These are phyloP conservation scores for Parsonsia alboflavescens DNA, from an alignment of 257 asterid genomes.

Conservation along the genomic window DNA sequence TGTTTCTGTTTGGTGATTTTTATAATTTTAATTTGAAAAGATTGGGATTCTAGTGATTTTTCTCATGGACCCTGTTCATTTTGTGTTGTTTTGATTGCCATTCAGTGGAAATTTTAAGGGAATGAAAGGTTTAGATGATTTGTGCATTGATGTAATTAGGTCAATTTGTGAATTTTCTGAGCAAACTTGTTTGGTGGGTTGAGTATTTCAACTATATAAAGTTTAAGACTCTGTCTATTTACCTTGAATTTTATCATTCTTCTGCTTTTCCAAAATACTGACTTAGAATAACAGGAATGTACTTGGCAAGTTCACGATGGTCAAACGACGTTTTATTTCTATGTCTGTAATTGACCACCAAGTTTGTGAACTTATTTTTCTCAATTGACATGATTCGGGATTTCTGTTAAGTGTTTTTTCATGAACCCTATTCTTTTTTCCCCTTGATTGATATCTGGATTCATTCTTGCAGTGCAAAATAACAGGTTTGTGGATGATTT, in stretches of 20 bases:
- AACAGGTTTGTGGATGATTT: neutral
- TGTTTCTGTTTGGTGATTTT: neutral
- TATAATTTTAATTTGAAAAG: neutral
- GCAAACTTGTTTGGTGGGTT: neutral
- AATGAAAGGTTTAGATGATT: neutral
- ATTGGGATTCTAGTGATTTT: neutral
- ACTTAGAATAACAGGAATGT: neutral
- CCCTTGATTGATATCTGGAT: neutral
- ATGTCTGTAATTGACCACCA: neutral
- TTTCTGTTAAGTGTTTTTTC: neutral
- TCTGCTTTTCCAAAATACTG: neutral
- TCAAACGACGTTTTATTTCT: neutral
- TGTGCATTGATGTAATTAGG: neutral
- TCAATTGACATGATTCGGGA: neutral
- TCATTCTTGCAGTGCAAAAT: neutral
- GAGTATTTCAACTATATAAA: neutral
- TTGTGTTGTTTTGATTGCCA: neutral
- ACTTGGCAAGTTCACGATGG: neutral
- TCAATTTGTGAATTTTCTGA: neutral
- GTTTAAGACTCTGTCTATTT: neutral
- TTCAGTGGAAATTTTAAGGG: neutral
- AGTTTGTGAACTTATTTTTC: neutral
- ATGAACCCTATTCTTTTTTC: neutral
- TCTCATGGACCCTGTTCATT: neutral
- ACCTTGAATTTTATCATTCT: neutral